Conservation (phyloP, 2,329 filamentous ascomycete genomes). For the Aspergillus sp. region DNA sequence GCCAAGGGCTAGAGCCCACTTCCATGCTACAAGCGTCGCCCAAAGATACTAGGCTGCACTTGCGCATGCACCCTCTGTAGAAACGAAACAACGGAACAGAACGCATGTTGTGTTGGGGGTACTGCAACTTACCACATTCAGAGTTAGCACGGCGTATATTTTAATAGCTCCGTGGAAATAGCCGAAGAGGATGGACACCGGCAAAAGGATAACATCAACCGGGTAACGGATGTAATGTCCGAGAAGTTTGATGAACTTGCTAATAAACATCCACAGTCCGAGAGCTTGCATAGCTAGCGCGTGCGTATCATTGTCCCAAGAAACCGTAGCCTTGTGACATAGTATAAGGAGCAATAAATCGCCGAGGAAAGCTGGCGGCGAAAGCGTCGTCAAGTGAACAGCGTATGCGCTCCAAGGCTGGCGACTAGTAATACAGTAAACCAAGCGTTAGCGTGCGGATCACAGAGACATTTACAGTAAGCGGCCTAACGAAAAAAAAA, state of each 20-base stretch:
- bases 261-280: constrained; percentile 77
- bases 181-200: constrained; percentile 85
- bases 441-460: constrained; percentile 30
- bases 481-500: too few relatives aligned
- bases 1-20: constrained; percentile 9
- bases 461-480: not conserved
- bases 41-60: constrained; percentile 8
- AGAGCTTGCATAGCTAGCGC: constrained; percentile 62
- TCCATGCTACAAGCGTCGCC: not conserved
- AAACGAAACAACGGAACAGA: constrained; percentile 7
- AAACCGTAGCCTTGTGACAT: constrained; percentile 67
- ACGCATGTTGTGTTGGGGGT: not conserved
- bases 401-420: constrained; percentile 94
- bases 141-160: constrained; percentile 79
- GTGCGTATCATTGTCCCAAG: constrained; percentile 59
- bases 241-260: constrained; percentile 87
- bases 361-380: constrained; percentile 77
- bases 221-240: constrained; percentile 85
- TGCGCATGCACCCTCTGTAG: constrained; percentile 2
- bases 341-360: constrained; percentile 73
- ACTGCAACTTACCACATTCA: constrained; percentile 70
- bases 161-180: constrained; percentile 94
- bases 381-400: constrained; percentile 88
- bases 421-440: constrained; percentile 58
- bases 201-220: constrained; percentile 74